These are phyloP conservation scores for Tylopilus rubrobrunneus DNA, from an alignment of 768 basidiomycete genomes.

Conservation along the genomic window DNA sequence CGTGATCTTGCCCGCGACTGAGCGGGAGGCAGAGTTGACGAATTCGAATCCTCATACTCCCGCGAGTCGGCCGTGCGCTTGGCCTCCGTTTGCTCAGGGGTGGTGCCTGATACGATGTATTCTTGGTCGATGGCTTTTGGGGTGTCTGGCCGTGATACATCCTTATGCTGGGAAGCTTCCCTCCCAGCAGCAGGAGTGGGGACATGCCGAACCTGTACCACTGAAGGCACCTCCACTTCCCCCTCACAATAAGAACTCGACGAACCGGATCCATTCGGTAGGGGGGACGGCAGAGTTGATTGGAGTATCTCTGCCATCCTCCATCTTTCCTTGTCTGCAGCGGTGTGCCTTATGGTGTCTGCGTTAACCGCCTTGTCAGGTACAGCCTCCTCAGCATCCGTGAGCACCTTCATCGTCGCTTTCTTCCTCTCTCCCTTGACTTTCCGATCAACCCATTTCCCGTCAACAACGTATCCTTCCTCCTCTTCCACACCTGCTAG, in stretches of 20 bases:
- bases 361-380: not conserved
- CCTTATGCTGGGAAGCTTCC: not conserved
- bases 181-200: not conserved
- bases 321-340: slow-evolving; percentile 24
- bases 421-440: slow-evolving; percentile 16
- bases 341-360: slow-evolving; percentile 7
- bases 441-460: slow-evolving; percentile 20
- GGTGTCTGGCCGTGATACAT: not conserved
- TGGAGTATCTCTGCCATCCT: slow-evolving; percentile 25
- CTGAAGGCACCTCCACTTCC: not conserved
- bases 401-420: not conserved
- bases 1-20: not conserved
- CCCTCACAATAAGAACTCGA: slow-evolving; percentile 3
- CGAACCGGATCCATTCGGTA: not conserved
- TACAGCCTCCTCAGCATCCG: slow-evolving; percentile 1
- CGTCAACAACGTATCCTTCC: slow-evolving; percentile 28
- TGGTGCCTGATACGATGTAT: not conserved
- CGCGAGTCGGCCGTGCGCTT: not conserved
- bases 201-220: not conserved
- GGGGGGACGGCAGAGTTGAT: slow-evolving; percentile 4
- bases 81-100: not conserved
- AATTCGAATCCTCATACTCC: not conserved
- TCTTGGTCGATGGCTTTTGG: not conserved
- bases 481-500: slow-evolving; percentile 76
- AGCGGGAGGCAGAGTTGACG: not conserved